Conservation (phyloP, 805 yeast species). For the Suhomyces emberorum region DNA sequence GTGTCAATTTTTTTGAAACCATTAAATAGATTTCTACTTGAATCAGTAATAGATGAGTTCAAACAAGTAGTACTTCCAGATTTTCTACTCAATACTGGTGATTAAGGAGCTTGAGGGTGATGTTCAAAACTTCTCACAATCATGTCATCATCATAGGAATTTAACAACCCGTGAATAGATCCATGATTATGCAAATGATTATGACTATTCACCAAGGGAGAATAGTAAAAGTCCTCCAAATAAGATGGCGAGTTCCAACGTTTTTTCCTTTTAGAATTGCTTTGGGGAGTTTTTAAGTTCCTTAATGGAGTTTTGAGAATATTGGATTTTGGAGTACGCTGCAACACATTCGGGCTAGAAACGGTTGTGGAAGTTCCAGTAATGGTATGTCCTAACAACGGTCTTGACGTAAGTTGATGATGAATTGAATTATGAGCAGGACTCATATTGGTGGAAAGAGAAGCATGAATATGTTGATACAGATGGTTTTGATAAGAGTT, state of each 20-base stretch:
- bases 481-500: constrained; percentile 9
- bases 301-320: constrained; percentile 34
- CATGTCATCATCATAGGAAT: constrained; percentile 46
- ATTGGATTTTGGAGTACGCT: constrained; percentile 30
- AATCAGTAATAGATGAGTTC: constrained; percentile 4
- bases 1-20: constrained; percentile 18
- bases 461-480: constrained; percentile 7
- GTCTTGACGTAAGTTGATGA: constrained; percentile 8
- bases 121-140: constrained; percentile 38
- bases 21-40: constrained; percentile 18
- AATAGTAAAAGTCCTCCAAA: constrained; percentile 63
- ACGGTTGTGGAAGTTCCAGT: not conserved
- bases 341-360: constrained; percentile 16
- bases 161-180: constrained; percentile 18
- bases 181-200: constrained; percentile 3
- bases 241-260: constrained; percentile 67
- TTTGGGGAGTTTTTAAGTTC: constrained; percentile 36
- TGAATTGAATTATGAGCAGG: constrained; percentile 5
- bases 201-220: constrained; percentile 22
- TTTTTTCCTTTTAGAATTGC: constrained; percentile 46
- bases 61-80: constrained; percentile 3
- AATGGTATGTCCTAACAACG: constrained; percentile 6
- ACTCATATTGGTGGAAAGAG: not conserved
- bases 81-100: constrained; percentile 9
- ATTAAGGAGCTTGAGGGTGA: constrained; percentile 14